A percentile compares a stretch with the other conserved stretches of the same genome.
phyloP scores from a whole-genome alignment of 306 rosid species.

The Gastrolobium bilobum region DNA sequence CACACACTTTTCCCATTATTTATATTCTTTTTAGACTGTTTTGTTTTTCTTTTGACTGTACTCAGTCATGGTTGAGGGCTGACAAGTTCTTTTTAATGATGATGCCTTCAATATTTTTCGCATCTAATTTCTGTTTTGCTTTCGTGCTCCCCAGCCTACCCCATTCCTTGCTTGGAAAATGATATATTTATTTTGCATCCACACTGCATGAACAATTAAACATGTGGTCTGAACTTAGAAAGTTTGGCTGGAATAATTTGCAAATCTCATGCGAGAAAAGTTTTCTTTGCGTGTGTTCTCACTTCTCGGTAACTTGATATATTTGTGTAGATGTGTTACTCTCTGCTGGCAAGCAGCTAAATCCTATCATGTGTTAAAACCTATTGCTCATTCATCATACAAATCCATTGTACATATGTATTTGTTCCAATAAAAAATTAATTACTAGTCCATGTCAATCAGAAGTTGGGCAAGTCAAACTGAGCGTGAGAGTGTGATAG shows the following conservation, averaged over 20 bases:
- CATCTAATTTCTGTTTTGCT: background rate
- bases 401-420: background rate
- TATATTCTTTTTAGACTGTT: background rate
- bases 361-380: background rate
- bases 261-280: background rate
- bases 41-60: background rate
- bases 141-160: background rate
- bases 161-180: background rate
- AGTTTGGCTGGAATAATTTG: background rate
- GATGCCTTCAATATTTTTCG: background rate
- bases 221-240: background rate
- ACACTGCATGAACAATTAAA: background rate
- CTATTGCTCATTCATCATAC: slow-evolving; percentile 8
- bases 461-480: slow-evolving; percentile 7
- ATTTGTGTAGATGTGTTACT: slow-evolving; percentile 9
- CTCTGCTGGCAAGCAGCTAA: slow-evolving; percentile 1
- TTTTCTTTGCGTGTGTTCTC: background rate
- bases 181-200: background rate
- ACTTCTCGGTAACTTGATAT: slow-evolving; percentile 4
- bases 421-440: background rate
- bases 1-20: too few relatives aligned
- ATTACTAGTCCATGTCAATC: background rate
- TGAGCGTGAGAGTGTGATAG: too few relatives aligned
- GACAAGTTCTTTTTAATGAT: background rate
- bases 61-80: background rate